Evolutionary conservation across 1,284 basidiomycete species (phyloP).

Genomic region (Athelia psychrophila): DNA sequence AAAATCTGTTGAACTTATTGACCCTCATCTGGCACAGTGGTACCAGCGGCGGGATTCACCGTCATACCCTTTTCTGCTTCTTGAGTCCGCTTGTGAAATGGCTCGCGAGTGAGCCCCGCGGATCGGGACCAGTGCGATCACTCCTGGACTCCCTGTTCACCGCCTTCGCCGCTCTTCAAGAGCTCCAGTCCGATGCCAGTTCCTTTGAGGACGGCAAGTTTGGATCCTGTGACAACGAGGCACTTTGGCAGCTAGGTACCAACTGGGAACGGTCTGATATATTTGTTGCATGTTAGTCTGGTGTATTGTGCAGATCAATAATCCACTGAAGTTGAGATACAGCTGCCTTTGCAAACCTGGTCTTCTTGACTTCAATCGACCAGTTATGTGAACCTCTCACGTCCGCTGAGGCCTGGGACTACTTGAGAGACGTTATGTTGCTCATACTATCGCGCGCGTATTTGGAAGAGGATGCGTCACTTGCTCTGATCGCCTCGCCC

Average conservation of each 20-base stretch:
- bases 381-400: slow-evolving; percentile 30
- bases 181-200: background rate
- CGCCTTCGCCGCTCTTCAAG: slow-evolving; percentile 23
- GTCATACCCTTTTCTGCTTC: slow-evolving; percentile 20
- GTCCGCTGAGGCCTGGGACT: slow-evolving; percentile 51
- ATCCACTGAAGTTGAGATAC: slow-evolving; percentile 4
- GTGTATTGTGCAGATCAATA: background rate
- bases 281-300: slow-evolving; percentile 28
- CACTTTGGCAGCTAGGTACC: slow-evolving; percentile 28
- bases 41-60: slow-evolving; percentile 15
- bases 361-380: slow-evolving; percentile 25
- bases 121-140: slow-evolving; percentile 7
- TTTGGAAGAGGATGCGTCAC: slow-evolving; percentile 40
- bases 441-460: slow-evolving; percentile 42
- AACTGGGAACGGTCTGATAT: slow-evolving; percentile 25
- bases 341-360: slow-evolving; percentile 53
- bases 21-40: slow-evolving; percentile 29
- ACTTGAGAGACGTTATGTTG: slow-evolving; percentile 47
- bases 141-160: slow-evolving; percentile 28
- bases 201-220: slow-evolving; percentile 4
- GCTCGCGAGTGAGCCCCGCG: slow-evolving; percentile 12
- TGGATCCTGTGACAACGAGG: slow-evolving; percentile 15
- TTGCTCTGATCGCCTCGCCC: slow-evolving; percentile 47
- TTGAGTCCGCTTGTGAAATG: slow-evolving; percentile 22
- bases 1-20: slow-evolving; percentile 25